Conservation (phyloP, 768 basidiomycete genomes). For the Pisolithus sp. region DNA sequence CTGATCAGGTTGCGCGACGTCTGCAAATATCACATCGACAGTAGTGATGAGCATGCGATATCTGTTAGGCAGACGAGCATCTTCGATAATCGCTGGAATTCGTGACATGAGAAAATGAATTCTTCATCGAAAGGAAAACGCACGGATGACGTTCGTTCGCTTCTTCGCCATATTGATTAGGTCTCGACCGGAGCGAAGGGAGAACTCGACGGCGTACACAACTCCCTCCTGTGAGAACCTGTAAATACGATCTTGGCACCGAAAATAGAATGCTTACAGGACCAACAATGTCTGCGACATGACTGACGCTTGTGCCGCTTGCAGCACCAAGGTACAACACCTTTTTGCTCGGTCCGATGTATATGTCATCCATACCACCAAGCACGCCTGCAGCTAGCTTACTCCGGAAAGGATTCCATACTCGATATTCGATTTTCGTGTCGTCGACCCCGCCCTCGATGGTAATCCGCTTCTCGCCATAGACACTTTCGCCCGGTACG, state of each 20-base stretch:
- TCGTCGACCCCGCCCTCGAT: conserved; percentile 70
- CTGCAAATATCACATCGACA: conserved; percentile 97
- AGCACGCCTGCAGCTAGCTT: conserved; percentile 97
- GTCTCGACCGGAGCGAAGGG: conserved; percentile 92
- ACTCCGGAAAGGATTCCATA: conserved; percentile 98
- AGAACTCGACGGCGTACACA: conserved; percentile 99
- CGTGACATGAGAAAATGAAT: conserved; percentile 1
- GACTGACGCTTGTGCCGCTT: conserved; percentile 94
- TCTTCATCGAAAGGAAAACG: conserved; percentile 24
- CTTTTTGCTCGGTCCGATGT: conserved; percentile 89
- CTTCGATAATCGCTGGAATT: conserved; percentile 83
- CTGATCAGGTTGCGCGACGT: conserved; percentile 98
- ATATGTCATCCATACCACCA: conserved; percentile 91
- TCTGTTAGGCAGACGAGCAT: conserved; percentile 92
- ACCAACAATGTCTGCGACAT: conserved; percentile 98
- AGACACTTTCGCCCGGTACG: conserved; percentile 95
- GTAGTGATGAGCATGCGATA: conserved; percentile 95
- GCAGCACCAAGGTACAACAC: conserved; percentile 98
- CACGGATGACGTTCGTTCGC: conserved; percentile 97
- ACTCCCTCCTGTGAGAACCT: conserved; percentile 66
- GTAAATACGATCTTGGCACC: not conserved
- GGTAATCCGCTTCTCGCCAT: conserved; percentile 96
- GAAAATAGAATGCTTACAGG: conserved; percentile 51
- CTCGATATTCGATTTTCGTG: conserved; percentile 92
- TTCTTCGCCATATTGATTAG: conserved; percentile 99